phyloP scores from a whole-genome alignment of 2,329 filamentous ascomycete genomes.

The Calycina herbarum region DNA sequence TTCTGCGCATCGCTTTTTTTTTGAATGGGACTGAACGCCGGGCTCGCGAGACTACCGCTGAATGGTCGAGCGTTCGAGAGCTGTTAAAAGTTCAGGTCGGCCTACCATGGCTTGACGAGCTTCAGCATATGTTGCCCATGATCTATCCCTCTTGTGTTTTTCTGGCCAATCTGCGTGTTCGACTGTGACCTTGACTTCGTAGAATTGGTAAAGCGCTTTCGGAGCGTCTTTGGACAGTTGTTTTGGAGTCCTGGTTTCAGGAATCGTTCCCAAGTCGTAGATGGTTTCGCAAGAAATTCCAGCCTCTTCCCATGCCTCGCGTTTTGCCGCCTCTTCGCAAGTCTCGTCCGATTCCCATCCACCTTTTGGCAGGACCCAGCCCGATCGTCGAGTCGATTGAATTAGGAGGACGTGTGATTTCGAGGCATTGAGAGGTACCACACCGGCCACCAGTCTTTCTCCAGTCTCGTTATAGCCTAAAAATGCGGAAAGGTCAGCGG shows the following conservation, averaged over 20 bases:
- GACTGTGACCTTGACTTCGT: conserved; percentile 81
- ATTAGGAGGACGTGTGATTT: conserved; percentile 89
- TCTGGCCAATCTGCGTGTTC: conserved; percentile 92
- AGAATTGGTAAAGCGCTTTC: conserved; percentile 73
- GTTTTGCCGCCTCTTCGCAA: conserved; percentile 77
- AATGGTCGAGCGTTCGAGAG: conserved; percentile 67
- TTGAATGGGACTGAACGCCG: conserved; percentile 31
- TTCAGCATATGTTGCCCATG: conserved; percentile 85
- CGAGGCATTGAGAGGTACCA: conserved; percentile 85
- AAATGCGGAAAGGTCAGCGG: conserved; percentile 32
- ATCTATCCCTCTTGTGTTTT: conserved; percentile 82
- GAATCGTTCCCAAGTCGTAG: conserved; percentile 82
- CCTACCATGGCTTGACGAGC: conserved; percentile 75
- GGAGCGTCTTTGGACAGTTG: conserved; percentile 63
- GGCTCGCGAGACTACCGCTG: conserved; percentile 41
- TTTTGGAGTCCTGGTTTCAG: conserved; percentile 81
- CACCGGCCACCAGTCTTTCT: conserved; percentile 91
- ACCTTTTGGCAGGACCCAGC: conserved; percentile 96
- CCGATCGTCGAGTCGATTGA: conserved; percentile 84
- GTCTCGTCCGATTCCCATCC: conserved; percentile 96
- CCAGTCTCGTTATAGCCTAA: conserved; percentile 88
- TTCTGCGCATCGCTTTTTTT: conserved; percentile 9
- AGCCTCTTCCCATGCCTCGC: conserved; percentile 98
- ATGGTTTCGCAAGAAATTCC: conserved; percentile 85
- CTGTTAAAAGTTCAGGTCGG: conserved; percentile 85